Conservation (phyloP, 805 yeast genomes). For the Isabelozyma rhagii region DNA sequence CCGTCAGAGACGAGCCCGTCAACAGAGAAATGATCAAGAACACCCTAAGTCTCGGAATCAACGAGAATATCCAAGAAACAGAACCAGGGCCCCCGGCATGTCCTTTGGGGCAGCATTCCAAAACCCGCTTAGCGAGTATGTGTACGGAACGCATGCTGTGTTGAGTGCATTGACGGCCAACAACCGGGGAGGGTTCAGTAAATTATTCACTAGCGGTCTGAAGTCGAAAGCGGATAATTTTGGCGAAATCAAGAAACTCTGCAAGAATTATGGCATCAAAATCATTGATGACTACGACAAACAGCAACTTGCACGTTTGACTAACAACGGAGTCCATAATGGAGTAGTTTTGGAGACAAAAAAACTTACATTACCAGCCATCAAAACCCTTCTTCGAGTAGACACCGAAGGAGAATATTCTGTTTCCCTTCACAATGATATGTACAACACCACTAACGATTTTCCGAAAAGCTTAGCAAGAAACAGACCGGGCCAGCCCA, state of each 20-base stretch:
- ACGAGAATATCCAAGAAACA: constrained; percentile 4
- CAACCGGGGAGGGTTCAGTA: constrained; percentile 51
- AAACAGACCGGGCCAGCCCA: constrained; percentile 34
- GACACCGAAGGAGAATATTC: constrained; percentile 22
- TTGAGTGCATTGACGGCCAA: constrained; percentile 60
- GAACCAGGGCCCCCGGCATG: background rate
- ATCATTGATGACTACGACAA: constrained; percentile 35
- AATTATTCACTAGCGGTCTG: constrained; percentile 35
- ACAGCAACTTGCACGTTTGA: constrained; percentile 56
- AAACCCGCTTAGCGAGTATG: constrained; percentile 59
- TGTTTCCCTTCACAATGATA: constrained; percentile 14
- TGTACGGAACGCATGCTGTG: constrained; percentile 77
- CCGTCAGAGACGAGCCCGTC: constrained; percentile 26
- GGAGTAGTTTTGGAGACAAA: constrained; percentile 72
- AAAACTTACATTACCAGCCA: constrained; percentile 39
- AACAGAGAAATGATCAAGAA: constrained; percentile 19
- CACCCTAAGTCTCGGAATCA: background rate
- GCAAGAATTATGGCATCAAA: constrained; percentile 40
- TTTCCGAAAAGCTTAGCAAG: constrained; percentile 14
- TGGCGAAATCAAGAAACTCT: constrained; percentile 44
- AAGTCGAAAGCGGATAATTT: constrained; percentile 31
- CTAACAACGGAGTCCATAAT: constrained; percentile 74
- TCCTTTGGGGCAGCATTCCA: constrained; percentile 5
- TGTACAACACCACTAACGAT: constrained; percentile 9
- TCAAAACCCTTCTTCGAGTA: constrained; percentile 12